phyloP scores from a whole-genome alignment of 495 filamentous ascomycete genomes.

The Podospora appendiculata region DNA sequence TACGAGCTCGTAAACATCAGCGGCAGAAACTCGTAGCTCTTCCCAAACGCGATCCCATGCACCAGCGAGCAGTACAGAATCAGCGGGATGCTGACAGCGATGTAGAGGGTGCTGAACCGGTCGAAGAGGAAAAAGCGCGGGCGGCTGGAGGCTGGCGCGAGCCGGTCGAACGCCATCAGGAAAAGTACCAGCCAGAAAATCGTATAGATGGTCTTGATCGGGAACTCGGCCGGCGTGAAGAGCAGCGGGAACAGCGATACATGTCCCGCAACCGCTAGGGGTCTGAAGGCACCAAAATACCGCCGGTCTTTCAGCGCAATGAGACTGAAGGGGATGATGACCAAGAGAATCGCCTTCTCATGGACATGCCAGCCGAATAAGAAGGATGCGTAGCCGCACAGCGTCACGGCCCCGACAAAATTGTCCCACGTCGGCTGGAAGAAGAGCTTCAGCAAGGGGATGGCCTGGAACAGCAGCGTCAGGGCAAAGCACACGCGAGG shows the following conservation, averaged over 20 bases:
- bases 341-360: constrained; percentile 90
- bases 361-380: constrained; percentile 99
- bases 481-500: constrained; percentile 72
- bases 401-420: constrained; percentile 81
- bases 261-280: constrained; percentile 85
- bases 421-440: constrained; percentile 71
- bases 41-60: constrained; percentile 76
- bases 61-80: constrained; percentile 82
- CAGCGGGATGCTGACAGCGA: constrained; percentile 77
- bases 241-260: constrained; percentile 92
- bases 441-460: constrained; percentile 78
- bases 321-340: constrained; percentile 92
- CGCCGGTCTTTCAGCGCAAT: constrained; percentile 88
- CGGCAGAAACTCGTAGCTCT: constrained; percentile 80
- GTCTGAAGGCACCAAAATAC: constrained; percentile 85
- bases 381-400: constrained; percentile 96
- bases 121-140: constrained; percentile 81
- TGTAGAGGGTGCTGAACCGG: constrained; percentile 81
- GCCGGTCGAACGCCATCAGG: constrained; percentile 73
- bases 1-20: constrained; percentile 97
- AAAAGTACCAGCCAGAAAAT: constrained; percentile 86
- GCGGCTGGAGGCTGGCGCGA: constrained; percentile 71
- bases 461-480: constrained; percentile 75
- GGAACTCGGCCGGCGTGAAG: constrained; percentile 86
- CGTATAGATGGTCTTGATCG: constrained; percentile 88